Evolutionary conservation across 192 early-diverging fungal species (phyloP).

Genomic region (Dimargaris xerosporica): DNA sequence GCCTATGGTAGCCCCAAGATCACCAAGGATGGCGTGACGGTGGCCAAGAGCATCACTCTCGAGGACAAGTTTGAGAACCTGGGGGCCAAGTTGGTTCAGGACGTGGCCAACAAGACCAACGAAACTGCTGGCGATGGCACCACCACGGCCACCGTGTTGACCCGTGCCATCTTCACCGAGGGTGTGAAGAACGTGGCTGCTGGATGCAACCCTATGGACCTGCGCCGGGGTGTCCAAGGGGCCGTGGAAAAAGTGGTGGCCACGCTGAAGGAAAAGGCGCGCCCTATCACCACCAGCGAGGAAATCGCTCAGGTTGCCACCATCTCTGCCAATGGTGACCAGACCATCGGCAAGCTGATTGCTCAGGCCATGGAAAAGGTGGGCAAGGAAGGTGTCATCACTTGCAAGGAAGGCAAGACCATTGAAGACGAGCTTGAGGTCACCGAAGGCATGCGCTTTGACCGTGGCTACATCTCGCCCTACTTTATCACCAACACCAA

Average conservation of each 20-base stretch:
- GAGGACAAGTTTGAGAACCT: constrained; percentile 99
- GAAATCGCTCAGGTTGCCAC: constrained; percentile 98
- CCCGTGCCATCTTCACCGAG: constrained; percentile 97
- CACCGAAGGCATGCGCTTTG: constrained; percentile 99
- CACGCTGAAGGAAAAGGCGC: constrained; percentile 79
- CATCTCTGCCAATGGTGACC: constrained; percentile 99
- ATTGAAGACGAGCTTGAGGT: constrained; percentile 98
- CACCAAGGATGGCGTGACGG: constrained; percentile 99
- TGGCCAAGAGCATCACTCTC: constrained; percentile 91
- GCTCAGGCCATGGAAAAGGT: constrained; percentile 99
- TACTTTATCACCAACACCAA: constrained; percentile 99
- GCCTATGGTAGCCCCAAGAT: constrained; percentile 96
- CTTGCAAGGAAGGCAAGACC: constrained; percentile 99
- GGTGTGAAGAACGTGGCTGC: constrained; percentile 98
- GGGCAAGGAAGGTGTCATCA: constrained; percentile 99
- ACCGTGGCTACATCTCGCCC: constrained; percentile 97
- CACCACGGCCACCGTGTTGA: constrained; percentile 95
- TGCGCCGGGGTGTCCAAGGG: constrained; percentile 85
- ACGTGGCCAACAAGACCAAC: constrained; percentile 99
- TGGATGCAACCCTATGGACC: constrained; percentile 98
- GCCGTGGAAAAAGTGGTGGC: constrained; percentile 90
- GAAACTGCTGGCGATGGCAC: constrained; percentile 99
- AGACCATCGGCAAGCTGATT: constrained; percentile 88
- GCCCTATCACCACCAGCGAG: constrained; percentile 83
- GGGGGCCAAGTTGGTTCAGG: constrained; percentile 92